These are phyloP conservation scores for Leccinum insigne DNA, from an alignment of 1,284 basidiomycete species.

Conservation along the genomic window DNA sequence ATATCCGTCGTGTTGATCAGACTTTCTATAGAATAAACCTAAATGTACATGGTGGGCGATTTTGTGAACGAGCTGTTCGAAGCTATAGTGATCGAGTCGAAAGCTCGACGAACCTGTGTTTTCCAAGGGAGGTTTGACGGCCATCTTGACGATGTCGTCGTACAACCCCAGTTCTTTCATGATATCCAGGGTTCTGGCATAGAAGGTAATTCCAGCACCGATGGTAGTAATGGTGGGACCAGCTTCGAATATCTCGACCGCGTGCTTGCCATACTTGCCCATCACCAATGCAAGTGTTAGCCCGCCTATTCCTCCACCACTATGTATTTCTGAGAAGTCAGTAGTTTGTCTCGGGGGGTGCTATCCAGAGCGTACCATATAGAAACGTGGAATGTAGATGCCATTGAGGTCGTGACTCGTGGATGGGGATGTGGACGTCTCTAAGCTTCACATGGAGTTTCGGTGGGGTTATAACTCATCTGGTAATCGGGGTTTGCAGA, in stretches of 20 bases:
- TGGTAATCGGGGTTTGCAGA: neutral
- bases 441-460: neutral
- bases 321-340: slow-evolving; percentile 8
- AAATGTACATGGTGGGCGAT: neutral
- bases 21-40: slow-evolving; percentile 23
- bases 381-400: slow-evolving; percentile 11
- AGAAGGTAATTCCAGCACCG: slow-evolving; percentile 36
- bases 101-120: slow-evolving; percentile 12
- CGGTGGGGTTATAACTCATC: neutral
- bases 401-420: slow-evolving; percentile 3
- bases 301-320: slow-evolving; percentile 39
- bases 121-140: slow-evolving; percentile 9
- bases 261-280: slow-evolving; percentile 20
- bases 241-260: slow-evolving; percentile 36
- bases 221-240: slow-evolving; percentile 33
- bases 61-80: neutral
- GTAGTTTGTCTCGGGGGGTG: neutral
- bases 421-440: neutral
- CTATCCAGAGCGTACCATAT: slow-evolving; percentile 12
- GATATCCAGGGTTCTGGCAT: slow-evolving; percentile 36
- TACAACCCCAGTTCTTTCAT: slow-evolving; percentile 35
- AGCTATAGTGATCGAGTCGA: neutral
- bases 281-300: slow-evolving; percentile 36
- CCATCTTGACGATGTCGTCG: slow-evolving; percentile 17
- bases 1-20: slow-evolving; percentile 25